These are phyloP conservation scores for Kwoniella newhampshirensis DNA, from an alignment of 768 basidiomycete species.

Conservation along the genomic window DNA sequence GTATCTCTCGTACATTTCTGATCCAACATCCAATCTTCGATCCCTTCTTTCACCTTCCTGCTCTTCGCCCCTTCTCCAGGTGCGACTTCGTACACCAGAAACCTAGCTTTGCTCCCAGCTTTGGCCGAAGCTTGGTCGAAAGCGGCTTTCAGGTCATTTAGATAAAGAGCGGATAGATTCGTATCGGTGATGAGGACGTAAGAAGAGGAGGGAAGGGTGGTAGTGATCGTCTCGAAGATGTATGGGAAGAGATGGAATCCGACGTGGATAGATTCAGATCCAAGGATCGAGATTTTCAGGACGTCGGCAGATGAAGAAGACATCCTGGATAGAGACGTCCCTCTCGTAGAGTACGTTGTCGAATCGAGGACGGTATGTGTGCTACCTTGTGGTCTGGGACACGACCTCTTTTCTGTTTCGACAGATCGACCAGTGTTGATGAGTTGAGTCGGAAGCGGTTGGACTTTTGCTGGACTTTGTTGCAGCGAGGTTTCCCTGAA, in stretches of 20 bases:
- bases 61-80: constrained; percentile 94
- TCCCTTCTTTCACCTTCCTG: constrained; percentile 82
- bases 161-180: constrained; percentile 78
- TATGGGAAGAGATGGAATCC: constrained; percentile 90
- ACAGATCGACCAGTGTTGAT: neutral
- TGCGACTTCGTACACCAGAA: constrained; percentile 73
- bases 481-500: too few relatives aligned
- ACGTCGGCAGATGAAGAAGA: constrained; percentile 57
- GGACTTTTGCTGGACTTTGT: too few relatives aligned
- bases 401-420: neutral
- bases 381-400: neutral
- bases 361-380: too few relatives aligned
- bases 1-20: constrained; percentile 90
- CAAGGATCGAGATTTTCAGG: constrained; percentile 77
- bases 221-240: constrained; percentile 64
- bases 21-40: constrained; percentile 88
- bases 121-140: constrained; percentile 59
- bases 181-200: constrained; percentile 93
- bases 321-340: constrained; percentile 1
- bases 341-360: too few relatives aligned
- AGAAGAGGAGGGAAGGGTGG: constrained; percentile 70
- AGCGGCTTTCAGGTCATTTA: constrained; percentile 65
- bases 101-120: constrained; percentile 55
- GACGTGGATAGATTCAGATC: constrained; percentile 83
- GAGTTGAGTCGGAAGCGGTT: too few relatives aligned